Conservation (phyloP, 1,284 basidiomycete species). For the Mycosarcoma maydis region DNA sequence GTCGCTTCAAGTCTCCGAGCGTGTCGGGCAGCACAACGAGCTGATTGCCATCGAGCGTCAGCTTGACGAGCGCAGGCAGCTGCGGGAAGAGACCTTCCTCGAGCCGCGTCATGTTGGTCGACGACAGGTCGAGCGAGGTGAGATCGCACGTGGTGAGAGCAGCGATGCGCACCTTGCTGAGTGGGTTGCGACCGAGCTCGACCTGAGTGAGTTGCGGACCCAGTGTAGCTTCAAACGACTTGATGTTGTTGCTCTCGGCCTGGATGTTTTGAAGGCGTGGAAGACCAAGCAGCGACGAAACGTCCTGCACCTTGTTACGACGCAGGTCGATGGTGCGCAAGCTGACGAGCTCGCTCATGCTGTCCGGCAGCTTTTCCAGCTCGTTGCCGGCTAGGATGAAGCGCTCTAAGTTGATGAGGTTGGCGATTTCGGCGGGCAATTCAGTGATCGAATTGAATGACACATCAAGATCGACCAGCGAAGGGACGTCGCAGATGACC, state of each 20-base stretch:
- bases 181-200: constrained; percentile 61
- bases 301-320: constrained; percentile 58
- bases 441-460: constrained; percentile 91
- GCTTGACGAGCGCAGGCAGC: constrained; percentile 53
- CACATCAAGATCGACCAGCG: constrained; percentile 85
- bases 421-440: constrained; percentile 82
- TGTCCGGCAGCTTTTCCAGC: constrained; percentile 56
- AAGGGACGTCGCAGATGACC: constrained; percentile 79
- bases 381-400: constrained; percentile 62
- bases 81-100: constrained; percentile 71
- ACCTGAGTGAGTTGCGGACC: constrained; percentile 48
- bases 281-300: constrained; percentile 54
- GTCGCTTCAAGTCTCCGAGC: constrained; percentile 77
- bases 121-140: constrained; percentile 85
- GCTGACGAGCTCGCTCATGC: constrained; percentile 49
- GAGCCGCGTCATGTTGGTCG: constrained; percentile 87
- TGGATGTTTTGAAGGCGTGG: constrained; percentile 56
- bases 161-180: constrained; percentile 56
- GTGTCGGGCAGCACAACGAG: constrained; percentile 85
- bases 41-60: constrained; percentile 71
- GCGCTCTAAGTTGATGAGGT: constrained; percentile 69
- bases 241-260: constrained; percentile 63
- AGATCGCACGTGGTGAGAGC: constrained; percentile 73
- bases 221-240: constrained; percentile 55
- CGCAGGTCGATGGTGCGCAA: constrained; percentile 62